Conservation (phyloP, 495 filamentous ascomycete genomes). For the Daldinia bambusicola region DNA sequence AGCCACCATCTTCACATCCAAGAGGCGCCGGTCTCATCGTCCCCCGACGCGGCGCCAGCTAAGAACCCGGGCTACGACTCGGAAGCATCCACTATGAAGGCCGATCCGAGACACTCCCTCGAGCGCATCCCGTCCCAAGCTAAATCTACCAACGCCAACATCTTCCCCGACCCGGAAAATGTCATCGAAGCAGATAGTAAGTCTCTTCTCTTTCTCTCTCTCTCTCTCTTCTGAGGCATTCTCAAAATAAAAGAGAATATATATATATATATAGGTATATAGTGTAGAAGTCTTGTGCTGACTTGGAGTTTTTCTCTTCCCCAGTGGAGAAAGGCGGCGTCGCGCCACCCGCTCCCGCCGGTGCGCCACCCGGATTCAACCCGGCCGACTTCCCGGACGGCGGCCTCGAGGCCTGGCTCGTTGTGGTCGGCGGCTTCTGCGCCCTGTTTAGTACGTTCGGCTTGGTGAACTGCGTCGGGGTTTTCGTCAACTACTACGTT, state of each 20-base stretch:
- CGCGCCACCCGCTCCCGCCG: conserved; percentile 26
- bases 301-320: neutral
- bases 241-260: too few species aligned
- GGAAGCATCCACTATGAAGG: conserved; percentile 32
- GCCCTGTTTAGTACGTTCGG: conserved; percentile 73
- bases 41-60: conserved; percentile 13
- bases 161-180: conserved; percentile 50
- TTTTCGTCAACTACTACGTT: conserved; percentile 68
- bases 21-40: conserved; percentile 9
- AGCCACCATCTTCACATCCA: neutral
- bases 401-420: conserved; percentile 72
- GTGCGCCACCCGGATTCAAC: conserved; percentile 49
- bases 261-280: too few species aligned
- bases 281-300: neutral
- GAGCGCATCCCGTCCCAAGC: conserved; percentile 46
- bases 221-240: too few species aligned
- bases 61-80: conserved; percentile 36
- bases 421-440: conserved; percentile 71
- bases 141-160: conserved; percentile 50
- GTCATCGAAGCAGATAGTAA: conserved; percentile 49
- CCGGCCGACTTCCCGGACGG: conserved; percentile 69
- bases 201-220: neutral
- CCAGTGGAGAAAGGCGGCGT: conserved; percentile 51
- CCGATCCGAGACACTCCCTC: conserved; percentile 23
- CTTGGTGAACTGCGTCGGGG: conserved; percentile 72